These are phyloP conservation scores for Astrothelium subdiscretum DNA, from an alignment of 495 filamentous ascomycete genomes.

Conservation along the genomic window DNA sequence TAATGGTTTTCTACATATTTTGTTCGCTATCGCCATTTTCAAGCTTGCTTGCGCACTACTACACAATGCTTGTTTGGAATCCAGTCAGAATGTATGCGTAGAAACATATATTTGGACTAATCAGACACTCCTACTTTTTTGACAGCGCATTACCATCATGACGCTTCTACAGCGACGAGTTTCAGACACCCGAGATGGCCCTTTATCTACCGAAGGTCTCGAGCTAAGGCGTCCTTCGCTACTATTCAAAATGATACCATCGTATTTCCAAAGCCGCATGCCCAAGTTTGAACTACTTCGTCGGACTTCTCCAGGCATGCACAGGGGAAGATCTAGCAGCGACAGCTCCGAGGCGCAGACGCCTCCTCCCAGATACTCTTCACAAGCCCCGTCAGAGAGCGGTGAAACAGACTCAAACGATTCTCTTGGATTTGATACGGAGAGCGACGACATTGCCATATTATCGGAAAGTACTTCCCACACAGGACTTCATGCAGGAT, in stretches of 20 bases:
- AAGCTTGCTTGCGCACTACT: not conserved
- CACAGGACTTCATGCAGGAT: slow-evolving; percentile 15
- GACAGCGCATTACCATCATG: not conserved
- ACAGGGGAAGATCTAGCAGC: not conserved
- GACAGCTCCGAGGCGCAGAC: slow-evolving; percentile 7
- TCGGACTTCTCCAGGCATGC: slow-evolving; percentile 6
- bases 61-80: not conserved
- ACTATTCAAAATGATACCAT: slow-evolving; percentile 13
- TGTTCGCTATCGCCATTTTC: not conserved
- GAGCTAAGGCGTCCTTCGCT: not conserved
- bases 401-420: not conserved
- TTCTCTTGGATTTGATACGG: not conserved
- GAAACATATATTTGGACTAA: too few relatives aligned
- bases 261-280: slow-evolving; percentile 17
- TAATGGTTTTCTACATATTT: not conserved
- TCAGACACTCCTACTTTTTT: too few relatives aligned
- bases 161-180: not conserved
- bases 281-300: slow-evolving; percentile 18
- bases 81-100: too few relatives aligned
- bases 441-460: slow-evolving; percentile 4
- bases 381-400: not conserved
- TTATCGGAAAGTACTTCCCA: slow-evolving; percentile 3
- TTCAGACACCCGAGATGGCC: not conserved
- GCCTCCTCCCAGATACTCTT: slow-evolving; percentile 19
- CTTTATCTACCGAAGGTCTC: not conserved